Conservation (phyloP, 106 monocot genomes). For the Dioscorea alata region DNA sequence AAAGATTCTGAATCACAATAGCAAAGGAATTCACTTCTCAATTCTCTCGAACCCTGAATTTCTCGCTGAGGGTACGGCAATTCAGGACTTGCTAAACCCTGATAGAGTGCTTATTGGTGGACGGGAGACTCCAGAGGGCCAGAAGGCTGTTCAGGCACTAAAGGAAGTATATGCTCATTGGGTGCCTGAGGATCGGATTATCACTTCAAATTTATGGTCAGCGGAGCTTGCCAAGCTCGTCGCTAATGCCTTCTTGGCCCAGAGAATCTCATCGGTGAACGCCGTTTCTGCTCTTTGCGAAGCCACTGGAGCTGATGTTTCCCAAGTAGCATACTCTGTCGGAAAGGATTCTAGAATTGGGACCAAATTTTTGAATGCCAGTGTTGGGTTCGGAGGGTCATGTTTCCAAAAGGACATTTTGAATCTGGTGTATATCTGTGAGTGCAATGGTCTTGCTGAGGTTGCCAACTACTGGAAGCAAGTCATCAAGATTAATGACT, state of each 20-base stretch:
- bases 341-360: slow-evolving; percentile 45
- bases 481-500: slow-evolving; percentile 44
- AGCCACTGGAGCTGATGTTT: slow-evolving; percentile 36
- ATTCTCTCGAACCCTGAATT: slow-evolving; percentile 47
- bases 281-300: slow-evolving; percentile 42
- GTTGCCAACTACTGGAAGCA: slow-evolving; percentile 52
- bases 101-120: slow-evolving; percentile 45
- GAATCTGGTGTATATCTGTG: slow-evolving; percentile 45
- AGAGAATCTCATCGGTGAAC: slow-evolving; percentile 44
- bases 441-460: slow-evolving; percentile 42
- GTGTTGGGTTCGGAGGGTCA: slow-evolving; percentile 47
- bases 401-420: slow-evolving; percentile 53
- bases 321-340: slow-evolving; percentile 37
- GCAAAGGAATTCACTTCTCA: slow-evolving; percentile 39
- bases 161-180: slow-evolving; percentile 39
- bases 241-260: slow-evolving; percentile 40
- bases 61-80: slow-evolving; percentile 46
- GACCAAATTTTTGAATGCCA: slow-evolving; percentile 36
- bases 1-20: slow-evolving; percentile 44
- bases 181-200: slow-evolving; percentile 35
- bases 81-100: slow-evolving; percentile 38
- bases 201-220: slow-evolving; percentile 45
- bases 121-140: slow-evolving; percentile 35
- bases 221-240: slow-evolving; percentile 42
- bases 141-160: slow-evolving; percentile 31